Evolutionary conservation across 1,284 basidiomycete genomes (phyloP), one percentile per base, ranked within the genome.

Genomic region (Leccinum olivaceoglutinosum): DNA sequence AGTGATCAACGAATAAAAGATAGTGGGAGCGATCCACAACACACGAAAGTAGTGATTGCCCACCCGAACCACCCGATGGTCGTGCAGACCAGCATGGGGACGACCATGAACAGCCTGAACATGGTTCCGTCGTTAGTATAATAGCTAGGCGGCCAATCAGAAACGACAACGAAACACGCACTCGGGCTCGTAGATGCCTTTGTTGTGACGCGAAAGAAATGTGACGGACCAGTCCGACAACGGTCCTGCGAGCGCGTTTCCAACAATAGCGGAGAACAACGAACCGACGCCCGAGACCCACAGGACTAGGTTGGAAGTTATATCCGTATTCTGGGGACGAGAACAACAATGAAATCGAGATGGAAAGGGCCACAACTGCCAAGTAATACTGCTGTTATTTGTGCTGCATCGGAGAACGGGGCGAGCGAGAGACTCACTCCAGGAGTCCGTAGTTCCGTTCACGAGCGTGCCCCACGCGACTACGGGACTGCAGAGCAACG

Each of bases 181-280:
- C 58, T 59, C 58, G 3, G 58, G 29, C 29, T 59, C 58, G 10
- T 59, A 59, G 58, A 59, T 59, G 21, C 58, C 58, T 18, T 41
- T 29, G 25, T 59, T 59, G 11, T 41, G 58, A 59, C 58, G 58
- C 39, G 58, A 59, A 18, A 59, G 58, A 29, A 25, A 32, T 5
- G 16, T 59, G 25, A 59, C 58, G 9, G 58, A 59, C 58, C 58
- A 59, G 7, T 59, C 58, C 10, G 58, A 59, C 58, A 59, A 36
- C 11, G 58, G 58, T 29, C 58, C 58, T n/a, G 58, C 58, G 16
- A 59, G 58, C 16, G 39, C 58, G 5, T 44, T 59, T 9, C 58
- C 58, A 3, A 59, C 39, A 14, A 59, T 44, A 8, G 58, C 58
- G 8, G 58, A 38, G 21, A 59, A 44, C 21, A 59, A 32, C 39